Base-by-base conservation (phyloP, 2,329 filamentous ascomycete genomes). In the Penicillium sp. region DNA sequence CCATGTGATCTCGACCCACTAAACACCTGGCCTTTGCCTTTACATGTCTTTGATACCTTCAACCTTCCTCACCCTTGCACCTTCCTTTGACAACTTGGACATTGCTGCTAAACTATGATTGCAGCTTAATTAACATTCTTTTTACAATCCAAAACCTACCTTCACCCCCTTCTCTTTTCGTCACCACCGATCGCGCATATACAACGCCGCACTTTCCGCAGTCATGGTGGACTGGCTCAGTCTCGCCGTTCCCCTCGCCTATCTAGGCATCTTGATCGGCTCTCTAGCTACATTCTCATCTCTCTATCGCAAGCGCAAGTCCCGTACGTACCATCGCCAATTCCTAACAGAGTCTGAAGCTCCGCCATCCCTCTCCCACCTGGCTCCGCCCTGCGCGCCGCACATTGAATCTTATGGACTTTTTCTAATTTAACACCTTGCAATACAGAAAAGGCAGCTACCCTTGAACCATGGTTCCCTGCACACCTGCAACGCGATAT, bases 391-490 rank as follows among this genome's bases (percentile, higher is more conserved):
- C 6, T 33, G 13, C 39, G 21, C 50, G 27, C 39, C 50, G 27
- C 39, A 33, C 16, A 48, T 19, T n/a, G 19, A 14, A 13, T 23
- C n/a, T n/a, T 27, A 35, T 11, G 25, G n/a, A 52, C 48, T 10
- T 3, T 29, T 29, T 11, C 27, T 49, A 21, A 57, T 13, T 51
- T 48, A 14, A 50, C 19, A n/a, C 64, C 54, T 59, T 35, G 51
- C 8, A 21, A 49, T 67, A 55, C 59, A 92, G 90, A 82, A 64
- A 87, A 92, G 79, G 89, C 90, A 68, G 89, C 91, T 53, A 91
- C 90, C 66, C 87, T 99, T 60, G 92, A 90, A 65, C 92, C 93
- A 66, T 99, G 95, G 93, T 99, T 99, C 77, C 88, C 89, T 25
- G 85, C 89, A 52, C 93, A 99, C 75, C 82, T 96, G 51, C 90